A percentile compares a stretch with the other conserved stretches of the same genome.
Evolutionary conservation across 164 flowering plant species (phyloP).

Genomic region (Nelumbo lutea): DNA sequence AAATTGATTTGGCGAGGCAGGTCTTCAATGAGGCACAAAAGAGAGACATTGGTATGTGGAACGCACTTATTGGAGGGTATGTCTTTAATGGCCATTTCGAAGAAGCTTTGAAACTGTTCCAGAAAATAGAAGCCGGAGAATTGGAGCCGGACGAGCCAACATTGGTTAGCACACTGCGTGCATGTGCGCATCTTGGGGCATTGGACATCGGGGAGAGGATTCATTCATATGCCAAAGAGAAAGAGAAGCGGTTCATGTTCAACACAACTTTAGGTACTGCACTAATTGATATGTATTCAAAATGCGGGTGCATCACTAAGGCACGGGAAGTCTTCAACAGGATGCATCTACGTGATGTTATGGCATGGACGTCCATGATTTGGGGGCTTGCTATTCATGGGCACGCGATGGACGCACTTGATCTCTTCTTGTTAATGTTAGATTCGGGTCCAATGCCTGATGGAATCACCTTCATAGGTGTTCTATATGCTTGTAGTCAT

Average conservation of each 20-base stretch:
- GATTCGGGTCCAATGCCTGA: slow-evolving; percentile 15
- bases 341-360: slow-evolving; percentile 16
- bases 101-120: slow-evolving; percentile 19
- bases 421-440: slow-evolving; percentile 14
- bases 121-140: slow-evolving; percentile 7
- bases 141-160: slow-evolving; percentile 22
- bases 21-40: slow-evolving; percentile 9
- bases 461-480: slow-evolving; percentile 21
- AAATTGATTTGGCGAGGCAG: slow-evolving; percentile 10
- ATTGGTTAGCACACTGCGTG: slow-evolving; percentile 12
- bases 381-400: slow-evolving; percentile 22
- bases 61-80: slow-evolving; percentile 23
- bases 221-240: slow-evolving; percentile 13
- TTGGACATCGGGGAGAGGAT: slow-evolving; percentile 20
- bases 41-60: slow-evolving; percentile 22
- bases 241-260: slow-evolving; percentile 11
- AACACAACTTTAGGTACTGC: slow-evolving; percentile 19
- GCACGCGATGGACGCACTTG: slow-evolving; percentile 18
- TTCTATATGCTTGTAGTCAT: slow-evolving; percentile 25
- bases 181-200: slow-evolving; percentile 16
- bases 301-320: slow-evolving; percentile 21
- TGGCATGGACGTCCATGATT: slow-evolving; percentile 27
- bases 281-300: slow-evolving; percentile 23
- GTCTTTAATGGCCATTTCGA: slow-evolving; percentile 15
- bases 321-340: slow-evolving; percentile 14